Percentiles rank a stretch among this genome's conserved stretches.
These are phyloP conservation scores for Penicillium pancosmium DNA, from an alignment of 495 filamentous ascomycete genomes.

Conservation along the genomic window DNA sequence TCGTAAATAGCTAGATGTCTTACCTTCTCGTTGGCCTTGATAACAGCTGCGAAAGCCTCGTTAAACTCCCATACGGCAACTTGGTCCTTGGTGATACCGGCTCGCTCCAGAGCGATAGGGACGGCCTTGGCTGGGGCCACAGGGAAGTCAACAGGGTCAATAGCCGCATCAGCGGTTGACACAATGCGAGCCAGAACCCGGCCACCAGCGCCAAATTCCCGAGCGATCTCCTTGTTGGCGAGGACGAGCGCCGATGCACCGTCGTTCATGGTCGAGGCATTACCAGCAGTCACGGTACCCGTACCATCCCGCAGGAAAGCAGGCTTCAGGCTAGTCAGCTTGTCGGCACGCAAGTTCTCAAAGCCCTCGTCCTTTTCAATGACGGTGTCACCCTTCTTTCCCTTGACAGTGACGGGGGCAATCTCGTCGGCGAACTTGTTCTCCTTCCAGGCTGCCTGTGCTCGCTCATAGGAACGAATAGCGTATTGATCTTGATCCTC, in stretches of 20 bases:
- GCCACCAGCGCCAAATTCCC: conserved; percentile 70
- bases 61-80: conserved; percentile 98
- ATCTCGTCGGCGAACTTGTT: conserved; percentile 85
- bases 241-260: conserved; percentile 91
- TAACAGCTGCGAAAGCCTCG: conserved; percentile 95
- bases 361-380: conserved; percentile 86
- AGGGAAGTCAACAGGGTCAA: conserved; percentile 95
- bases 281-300: conserved; percentile 93
- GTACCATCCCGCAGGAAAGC: conserved; percentile 83
- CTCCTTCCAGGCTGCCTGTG: conserved; percentile 85
- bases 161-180: conserved; percentile 83
- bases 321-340: conserved; percentile 83
- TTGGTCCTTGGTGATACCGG: conserved; percentile 85
- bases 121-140: conserved; percentile 91
- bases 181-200: conserved; percentile 84
- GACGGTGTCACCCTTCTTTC: conserved; percentile 79
- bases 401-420: conserved; percentile 78
- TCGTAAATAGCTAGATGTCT: conserved; percentile 12
- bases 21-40: conserved; percentile 92
- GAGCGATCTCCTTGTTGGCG: conserved; percentile 72
- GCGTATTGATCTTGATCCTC: conserved; percentile 90
- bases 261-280: conserved; percentile 90
- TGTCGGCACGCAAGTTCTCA: conserved; percentile 79
- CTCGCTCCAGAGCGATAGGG: conserved; percentile 83
- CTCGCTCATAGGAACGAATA: conserved; percentile 81